phyloP scores from a whole-genome alignment of 352 stramenopile genomes.

The Pythium myriotylum region DNA sequence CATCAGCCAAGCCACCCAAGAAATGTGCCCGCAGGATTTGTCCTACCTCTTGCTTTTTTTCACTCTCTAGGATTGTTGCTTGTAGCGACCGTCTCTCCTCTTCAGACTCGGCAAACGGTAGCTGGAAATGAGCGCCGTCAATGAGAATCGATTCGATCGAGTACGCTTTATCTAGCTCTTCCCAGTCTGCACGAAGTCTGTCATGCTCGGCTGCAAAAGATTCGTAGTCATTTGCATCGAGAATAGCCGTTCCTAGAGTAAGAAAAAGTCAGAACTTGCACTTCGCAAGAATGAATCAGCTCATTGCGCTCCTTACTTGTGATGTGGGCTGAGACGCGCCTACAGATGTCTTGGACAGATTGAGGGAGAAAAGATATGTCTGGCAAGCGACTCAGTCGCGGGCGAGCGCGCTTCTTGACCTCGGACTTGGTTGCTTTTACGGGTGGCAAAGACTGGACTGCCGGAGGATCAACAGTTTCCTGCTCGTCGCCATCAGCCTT shows the following conservation, averaged over 20 bases:
- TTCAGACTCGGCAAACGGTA: conserved; percentile 15
- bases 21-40: neutral
- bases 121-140: conserved; percentile 23
- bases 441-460: neutral
- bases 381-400: conserved; percentile 43
- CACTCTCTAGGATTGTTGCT: conserved; percentile 3
- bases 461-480: neutral
- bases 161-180: conserved; percentile 62
- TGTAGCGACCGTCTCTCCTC: conserved; percentile 15
- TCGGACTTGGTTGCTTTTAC: conserved; percentile 9
- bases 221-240: conserved; percentile 66
- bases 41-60: conserved; percentile 25
- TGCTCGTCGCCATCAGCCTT: conserved; percentile 21
- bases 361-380: conserved; percentile 57
- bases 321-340: conserved; percentile 47
- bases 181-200: conserved; percentile 53
- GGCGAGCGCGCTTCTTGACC: conserved; percentile 49
- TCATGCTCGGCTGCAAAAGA: conserved; percentile 57
- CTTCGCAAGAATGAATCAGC: too few species aligned
- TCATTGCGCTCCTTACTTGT: conserved; percentile 29
- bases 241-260: conserved; percentile 42
- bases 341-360: conserved; percentile 55
- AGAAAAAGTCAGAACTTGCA: neutral
- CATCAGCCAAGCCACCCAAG: neutral
- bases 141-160: conserved; percentile 28